These are phyloP conservation scores for Camelina neglecta DNA, from an alignment of 345 rosid species.

Conservation along the genomic window DNA sequence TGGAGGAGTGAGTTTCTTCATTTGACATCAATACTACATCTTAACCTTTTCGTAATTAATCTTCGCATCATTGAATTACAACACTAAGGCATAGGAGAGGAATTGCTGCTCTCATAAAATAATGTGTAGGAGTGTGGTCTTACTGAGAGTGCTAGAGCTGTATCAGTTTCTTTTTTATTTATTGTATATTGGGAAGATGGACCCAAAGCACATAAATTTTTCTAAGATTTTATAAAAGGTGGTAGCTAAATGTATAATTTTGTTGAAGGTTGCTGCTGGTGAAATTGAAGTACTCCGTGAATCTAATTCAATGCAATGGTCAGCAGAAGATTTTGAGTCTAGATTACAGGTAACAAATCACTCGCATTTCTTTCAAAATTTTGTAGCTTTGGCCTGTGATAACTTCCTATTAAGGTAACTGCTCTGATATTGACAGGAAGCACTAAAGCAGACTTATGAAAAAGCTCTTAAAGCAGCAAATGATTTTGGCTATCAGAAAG, in stretches of 20 bases:
- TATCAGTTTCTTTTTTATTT: background rate
- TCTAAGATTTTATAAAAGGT: conserved; percentile 14
- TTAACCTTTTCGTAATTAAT: background rate
- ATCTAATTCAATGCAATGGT: conserved; percentile 89
- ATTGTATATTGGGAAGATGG: background rate
- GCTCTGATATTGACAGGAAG: conserved; percentile 64
- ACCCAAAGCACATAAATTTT: background rate
- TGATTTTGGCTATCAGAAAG: conserved; percentile 95
- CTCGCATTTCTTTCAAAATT: background rate
- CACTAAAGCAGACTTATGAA: conserved; percentile 91
- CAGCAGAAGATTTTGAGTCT: conserved; percentile 95
- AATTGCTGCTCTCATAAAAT: background rate
- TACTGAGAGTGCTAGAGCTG: conserved; percentile 12
- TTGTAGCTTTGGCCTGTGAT: conserved; percentile 7
- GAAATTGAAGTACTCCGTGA: conserved; percentile 94
- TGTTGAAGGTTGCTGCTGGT: conserved; percentile 90
- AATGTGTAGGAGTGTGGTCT: conserved; percentile 26
- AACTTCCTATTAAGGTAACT: background rate
- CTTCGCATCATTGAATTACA: conserved; percentile 19
- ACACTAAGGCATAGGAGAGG: conserved; percentile 19
- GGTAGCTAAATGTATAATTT: conserved; percentile 11
- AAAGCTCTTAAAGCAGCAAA: conserved; percentile 89
- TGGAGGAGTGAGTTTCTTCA: conserved; percentile 76
- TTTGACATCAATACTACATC: conserved; percentile 5
- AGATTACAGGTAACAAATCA: conserved; percentile 73